These are phyloP conservation scores for Citrus australasica DNA, from an alignment of 345 rosid genomes.

Conservation along the genomic window DNA sequence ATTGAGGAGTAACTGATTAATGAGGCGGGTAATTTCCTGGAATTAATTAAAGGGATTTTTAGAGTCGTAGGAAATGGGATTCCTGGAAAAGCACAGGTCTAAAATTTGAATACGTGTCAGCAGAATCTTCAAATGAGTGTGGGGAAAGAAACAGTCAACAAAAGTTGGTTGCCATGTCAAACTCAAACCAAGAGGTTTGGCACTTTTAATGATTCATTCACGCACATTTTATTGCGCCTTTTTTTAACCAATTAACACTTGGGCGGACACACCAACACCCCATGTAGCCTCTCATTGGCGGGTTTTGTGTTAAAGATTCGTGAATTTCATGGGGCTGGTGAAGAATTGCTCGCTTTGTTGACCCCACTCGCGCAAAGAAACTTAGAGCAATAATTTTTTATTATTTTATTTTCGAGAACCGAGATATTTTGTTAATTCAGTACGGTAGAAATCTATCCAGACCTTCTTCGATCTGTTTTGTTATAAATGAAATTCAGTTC, in stretches of 20 bases:
- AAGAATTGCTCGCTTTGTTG: slow-evolving; percentile 2
- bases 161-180: slow-evolving; percentile 12
- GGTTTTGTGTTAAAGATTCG: neutral
- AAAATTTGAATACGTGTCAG: neutral
- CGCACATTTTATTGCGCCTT: neutral
- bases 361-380: neutral
- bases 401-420: neutral
- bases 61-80: neutral
- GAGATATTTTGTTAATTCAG: too few species aligned
- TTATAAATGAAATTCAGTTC: too few species aligned
- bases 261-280: neutral
- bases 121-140: slow-evolving; percentile 8
- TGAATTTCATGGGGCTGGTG: slow-evolving; percentile 8
- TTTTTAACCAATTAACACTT: neutral
- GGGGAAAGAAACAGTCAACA: slow-evolving; percentile 2
- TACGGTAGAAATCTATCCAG: too few species aligned
- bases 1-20: slow-evolving; percentile 1
- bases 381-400: neutral
- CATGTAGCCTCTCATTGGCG: neutral
- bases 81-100: neutral
- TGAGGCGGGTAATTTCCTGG: neutral
- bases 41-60: too few species aligned
- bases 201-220: slow-evolving; percentile 9
- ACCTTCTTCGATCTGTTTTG: too few species aligned
- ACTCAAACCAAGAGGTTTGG: neutral